Evolutionary conservation across 208 protist genomes (phyloP).

Genomic region (Angomonas desouzai): DNA sequence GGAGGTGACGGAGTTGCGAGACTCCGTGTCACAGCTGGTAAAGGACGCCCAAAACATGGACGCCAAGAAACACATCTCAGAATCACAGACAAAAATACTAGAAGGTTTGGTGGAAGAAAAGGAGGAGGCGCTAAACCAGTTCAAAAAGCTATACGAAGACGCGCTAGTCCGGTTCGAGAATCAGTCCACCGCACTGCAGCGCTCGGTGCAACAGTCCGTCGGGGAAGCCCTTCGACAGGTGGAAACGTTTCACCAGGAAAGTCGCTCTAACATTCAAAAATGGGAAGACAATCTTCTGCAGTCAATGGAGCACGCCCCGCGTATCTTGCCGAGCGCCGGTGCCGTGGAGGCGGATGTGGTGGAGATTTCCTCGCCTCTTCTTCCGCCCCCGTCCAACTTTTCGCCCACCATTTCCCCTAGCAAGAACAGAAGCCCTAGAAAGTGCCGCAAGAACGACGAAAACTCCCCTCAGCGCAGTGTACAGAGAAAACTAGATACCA

Average conservation of each 20-base stretch:
- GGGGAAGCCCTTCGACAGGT: slow-evolving; percentile 29
- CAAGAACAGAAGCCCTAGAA: neutral
- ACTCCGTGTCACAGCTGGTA: slow-evolving; percentile 53
- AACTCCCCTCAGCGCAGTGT: neutral
- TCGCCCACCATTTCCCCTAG: neutral
- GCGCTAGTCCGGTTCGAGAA: slow-evolving; percentile 70
- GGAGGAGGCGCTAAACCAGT: slow-evolving; percentile 57
- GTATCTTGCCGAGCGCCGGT: neutral
- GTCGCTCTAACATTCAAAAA: slow-evolving; percentile 32
- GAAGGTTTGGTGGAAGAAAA: slow-evolving; percentile 64
- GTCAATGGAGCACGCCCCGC: slow-evolving; percentile 22
- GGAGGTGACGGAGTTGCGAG: slow-evolving; percentile 45
- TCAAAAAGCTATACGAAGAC: slow-evolving; percentile 73
- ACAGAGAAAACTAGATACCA: neutral
- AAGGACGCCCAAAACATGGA: slow-evolving; percentile 62
- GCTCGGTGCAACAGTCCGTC: slow-evolving; percentile 49
- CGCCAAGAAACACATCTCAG: slow-evolving; percentile 71
- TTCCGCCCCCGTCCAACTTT: neutral
- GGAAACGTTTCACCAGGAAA: slow-evolving; percentile 26
- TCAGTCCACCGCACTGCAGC: slow-evolving; percentile 51
- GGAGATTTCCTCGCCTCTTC: neutral
- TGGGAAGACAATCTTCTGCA: slow-evolving; percentile 43
- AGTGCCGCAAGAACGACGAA: neutral
- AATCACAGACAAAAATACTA: slow-evolving; percentile 69
- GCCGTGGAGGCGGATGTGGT: neutral